A percentile compares a stretch with the other conserved stretches of the same genome.
Conservation (phyloP, 768 basidiomycete genomes). For the Boletus vinaceobasis region DNA sequence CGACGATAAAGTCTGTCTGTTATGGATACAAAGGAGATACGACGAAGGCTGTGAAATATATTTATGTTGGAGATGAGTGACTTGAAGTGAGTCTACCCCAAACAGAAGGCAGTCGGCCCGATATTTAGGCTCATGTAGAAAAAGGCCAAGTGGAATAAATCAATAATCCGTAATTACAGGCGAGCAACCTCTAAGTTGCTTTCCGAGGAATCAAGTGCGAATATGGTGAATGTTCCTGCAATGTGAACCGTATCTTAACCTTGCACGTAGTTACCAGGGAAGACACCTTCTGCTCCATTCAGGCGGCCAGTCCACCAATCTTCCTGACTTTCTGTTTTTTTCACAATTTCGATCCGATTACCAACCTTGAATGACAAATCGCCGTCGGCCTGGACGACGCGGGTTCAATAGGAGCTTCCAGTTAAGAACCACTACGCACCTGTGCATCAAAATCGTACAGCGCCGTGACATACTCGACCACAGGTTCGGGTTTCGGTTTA, state of each 20-base stretch:
- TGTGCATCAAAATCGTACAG: constrained; percentile 94
- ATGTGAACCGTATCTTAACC: constrained; percentile 1
- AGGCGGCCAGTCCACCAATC: constrained; percentile 98
- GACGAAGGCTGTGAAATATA: not conserved
- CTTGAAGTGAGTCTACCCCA: not conserved
- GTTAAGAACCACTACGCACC: constrained; percentile 36
- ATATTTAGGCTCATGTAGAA: constrained; percentile 9
- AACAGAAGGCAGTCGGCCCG: constrained; percentile 5
- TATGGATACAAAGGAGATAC: not conserved
- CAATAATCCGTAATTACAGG: not conserved
- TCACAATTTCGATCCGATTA: constrained; percentile 87
- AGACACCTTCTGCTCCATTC: constrained; percentile 81
- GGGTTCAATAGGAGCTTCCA: not conserved
- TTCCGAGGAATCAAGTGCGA: not conserved
- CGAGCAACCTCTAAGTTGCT: not conserved
- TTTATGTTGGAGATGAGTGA: not conserved
- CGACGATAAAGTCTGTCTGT: not conserved
- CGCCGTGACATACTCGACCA: constrained; percentile 79
- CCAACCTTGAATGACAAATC: constrained; percentile 89
- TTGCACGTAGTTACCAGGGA: constrained; percentile 65
- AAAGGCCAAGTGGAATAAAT: not conserved
- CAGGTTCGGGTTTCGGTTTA: constrained; percentile 69
- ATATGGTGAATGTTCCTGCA: not conserved
- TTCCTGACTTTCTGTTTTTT: constrained; percentile 75
- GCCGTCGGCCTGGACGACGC: constrained; percentile 67